These are phyloP conservation scores for Cupressus sempervirens DNA, from an alignment of 75 land plant species.

Conservation along the genomic window DNA sequence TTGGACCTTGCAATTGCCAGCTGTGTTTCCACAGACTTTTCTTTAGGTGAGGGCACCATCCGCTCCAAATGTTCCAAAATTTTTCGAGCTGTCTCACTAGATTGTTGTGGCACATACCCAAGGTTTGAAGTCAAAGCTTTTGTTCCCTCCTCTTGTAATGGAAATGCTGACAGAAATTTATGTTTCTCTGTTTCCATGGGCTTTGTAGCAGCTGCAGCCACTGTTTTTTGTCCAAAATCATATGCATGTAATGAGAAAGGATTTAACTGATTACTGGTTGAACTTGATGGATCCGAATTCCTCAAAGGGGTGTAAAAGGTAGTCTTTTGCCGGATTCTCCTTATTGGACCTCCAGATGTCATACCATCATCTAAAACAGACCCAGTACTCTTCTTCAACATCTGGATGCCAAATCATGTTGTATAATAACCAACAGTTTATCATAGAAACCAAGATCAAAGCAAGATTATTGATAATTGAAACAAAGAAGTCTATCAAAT, in stretches of 20 bases:
- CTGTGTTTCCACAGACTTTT: slow-evolving; percentile 30
- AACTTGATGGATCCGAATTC: slow-evolving; percentile 8
- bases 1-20: slow-evolving; percentile 15
- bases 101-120: slow-evolving; percentile 30
- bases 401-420: slow-evolving; percentile 19
- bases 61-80: slow-evolving; percentile 46
- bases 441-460: background rate
- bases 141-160: background rate
- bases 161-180: slow-evolving; percentile 4
- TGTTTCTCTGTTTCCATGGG: slow-evolving; percentile 2
- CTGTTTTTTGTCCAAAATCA: slow-evolving; percentile 3
- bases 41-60: slow-evolving; percentile 41
- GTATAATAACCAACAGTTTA: background rate
- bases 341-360: slow-evolving; percentile 46
- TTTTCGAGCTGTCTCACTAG: slow-evolving; percentile 44
- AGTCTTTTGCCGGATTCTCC: slow-evolving; percentile 54
- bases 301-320: slow-evolving; percentile 25
- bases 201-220: slow-evolving; percentile 12
- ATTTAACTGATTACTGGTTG: slow-evolving; percentile 14
- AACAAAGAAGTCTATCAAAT: background rate
- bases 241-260: slow-evolving; percentile 1
- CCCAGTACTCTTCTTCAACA: slow-evolving; percentile 41
- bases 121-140: background rate
- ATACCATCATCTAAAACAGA: slow-evolving; percentile 40
- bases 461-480: background rate